Evolutionary conservation across 1,139 yeast genomes (phyloP).

Genomic region (Zygoascus sp.): DNA sequence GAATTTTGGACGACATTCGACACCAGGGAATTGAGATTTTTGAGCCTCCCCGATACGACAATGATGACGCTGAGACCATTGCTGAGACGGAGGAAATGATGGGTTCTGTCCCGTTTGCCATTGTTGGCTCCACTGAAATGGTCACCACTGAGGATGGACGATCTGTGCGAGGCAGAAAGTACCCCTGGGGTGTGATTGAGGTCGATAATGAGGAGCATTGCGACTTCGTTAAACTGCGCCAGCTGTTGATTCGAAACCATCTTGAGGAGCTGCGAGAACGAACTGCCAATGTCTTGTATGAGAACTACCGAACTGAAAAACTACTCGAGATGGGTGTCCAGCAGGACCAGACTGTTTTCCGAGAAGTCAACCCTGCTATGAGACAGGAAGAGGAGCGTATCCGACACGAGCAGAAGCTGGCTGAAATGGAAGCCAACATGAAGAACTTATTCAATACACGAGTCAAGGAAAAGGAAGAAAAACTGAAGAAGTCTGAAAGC

Average conservation of each 20-base stretch:
- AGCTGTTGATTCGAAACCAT: slow-evolving; percentile 81
- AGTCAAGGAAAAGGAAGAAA: slow-evolving; percentile 95
- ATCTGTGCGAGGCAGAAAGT: slow-evolving; percentile 82
- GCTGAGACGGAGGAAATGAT: slow-evolving; percentile 62
- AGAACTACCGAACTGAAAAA: slow-evolving; percentile 83
- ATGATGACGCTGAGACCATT: slow-evolving; percentile 79
- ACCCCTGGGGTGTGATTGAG: slow-evolving; percentile 98
- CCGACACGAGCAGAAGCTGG: slow-evolving; percentile 87
- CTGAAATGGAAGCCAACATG: slow-evolving; percentile 96
- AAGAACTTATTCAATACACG: slow-evolving; percentile 94
- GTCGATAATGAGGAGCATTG: slow-evolving; percentile 93
- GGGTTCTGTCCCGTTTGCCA: slow-evolving; percentile 82
- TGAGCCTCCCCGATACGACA: slow-evolving; percentile 70
- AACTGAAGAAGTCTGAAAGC: slow-evolving; percentile 94
- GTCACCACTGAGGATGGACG: slow-evolving; percentile 74
- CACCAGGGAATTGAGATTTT: slow-evolving; percentile 75
- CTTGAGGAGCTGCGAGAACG: slow-evolving; percentile 91
- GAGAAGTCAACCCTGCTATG: slow-evolving; percentile 88
- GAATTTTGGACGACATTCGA: slow-evolving; percentile 67
- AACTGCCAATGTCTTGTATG: slow-evolving; percentile 74
- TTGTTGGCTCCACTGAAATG: slow-evolving; percentile 81
- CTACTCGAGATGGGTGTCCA: slow-evolving; percentile 77
- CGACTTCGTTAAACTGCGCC: slow-evolving; percentile 88
- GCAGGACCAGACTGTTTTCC: slow-evolving; percentile 88
- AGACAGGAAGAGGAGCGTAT: slow-evolving; percentile 94